Evolutionary conservation across 2,329 filamentous ascomycete species (phyloP).

Genomic region (Thielaviopsis punctulata): DNA sequence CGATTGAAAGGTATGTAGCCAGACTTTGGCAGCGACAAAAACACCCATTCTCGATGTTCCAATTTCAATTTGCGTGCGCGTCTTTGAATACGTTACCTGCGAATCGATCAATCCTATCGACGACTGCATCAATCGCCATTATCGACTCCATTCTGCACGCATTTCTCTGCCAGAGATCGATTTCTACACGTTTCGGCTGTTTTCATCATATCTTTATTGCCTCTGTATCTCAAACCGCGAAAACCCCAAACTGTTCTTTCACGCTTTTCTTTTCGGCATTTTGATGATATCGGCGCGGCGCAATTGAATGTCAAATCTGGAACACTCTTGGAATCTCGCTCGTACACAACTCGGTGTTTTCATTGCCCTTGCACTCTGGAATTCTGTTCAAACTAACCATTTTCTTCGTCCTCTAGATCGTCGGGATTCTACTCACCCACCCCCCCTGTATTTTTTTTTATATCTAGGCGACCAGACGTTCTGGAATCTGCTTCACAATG

Average conservation of each 20-base stretch:
- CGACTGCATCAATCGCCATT: background rate
- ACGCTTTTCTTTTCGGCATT: background rate
- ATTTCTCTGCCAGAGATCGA: background rate
- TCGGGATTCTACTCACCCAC: background rate
- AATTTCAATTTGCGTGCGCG: background rate
- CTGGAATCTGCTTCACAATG: conserved; percentile 44
- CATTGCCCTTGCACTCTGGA: too few species aligned
- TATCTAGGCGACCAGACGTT: conserved; percentile 6
- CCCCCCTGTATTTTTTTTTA: conserved; percentile 8
- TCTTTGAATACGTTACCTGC: background rate
- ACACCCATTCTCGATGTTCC: background rate
- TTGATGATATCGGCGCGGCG: background rate
- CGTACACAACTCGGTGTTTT: too few species aligned
- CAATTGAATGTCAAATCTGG: background rate
- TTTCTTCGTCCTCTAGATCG: background rate
- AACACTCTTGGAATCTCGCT: too few species aligned
- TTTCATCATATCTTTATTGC: background rate
- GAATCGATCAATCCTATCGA: background rate
- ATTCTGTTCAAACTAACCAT: background rate
- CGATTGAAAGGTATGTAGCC: background rate
- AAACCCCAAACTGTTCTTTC: background rate
- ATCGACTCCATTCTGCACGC: background rate
- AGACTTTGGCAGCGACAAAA: background rate
- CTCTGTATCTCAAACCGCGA: background rate
- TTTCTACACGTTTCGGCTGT: background rate